phyloP scores from a whole-genome alignment of 2,329 filamentous ascomycete species.

The Sphaceloma murrayae region DNA sequence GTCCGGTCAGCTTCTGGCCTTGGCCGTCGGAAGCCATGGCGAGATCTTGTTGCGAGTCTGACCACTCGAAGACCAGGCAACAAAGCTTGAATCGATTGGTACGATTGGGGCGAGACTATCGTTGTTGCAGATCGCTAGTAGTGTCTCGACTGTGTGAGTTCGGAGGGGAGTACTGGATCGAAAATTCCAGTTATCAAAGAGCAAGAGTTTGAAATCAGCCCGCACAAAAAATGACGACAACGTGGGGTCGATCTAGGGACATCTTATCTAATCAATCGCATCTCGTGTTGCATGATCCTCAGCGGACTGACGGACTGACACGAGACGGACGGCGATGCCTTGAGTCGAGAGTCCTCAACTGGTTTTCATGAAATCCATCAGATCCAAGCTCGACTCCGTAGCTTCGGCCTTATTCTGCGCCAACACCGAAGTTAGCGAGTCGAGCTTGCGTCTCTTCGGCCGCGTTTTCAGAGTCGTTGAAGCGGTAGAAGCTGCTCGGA shows the following conservation, averaged over 20 bases:
- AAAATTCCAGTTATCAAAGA: no score
- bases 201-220: no score
- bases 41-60: neutral
- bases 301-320: no score
- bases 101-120: no score
- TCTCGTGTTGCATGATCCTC: no score
- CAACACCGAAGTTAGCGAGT: constrained; percentile 46
- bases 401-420: constrained; percentile 35
- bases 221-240: neutral
- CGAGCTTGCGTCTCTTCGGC: constrained; percentile 45
- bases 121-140: no score
- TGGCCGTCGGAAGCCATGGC: constrained; percentile 18
- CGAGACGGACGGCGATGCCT: no score
- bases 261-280: neutral
- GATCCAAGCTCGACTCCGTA: constrained; percentile 33
- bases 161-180: no score
- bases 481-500: neutral
- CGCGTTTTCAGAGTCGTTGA: constrained; percentile 36
- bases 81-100: no score
- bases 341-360: constrained; percentile 14
- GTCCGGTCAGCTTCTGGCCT: constrained; percentile 13
- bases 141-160: no score
- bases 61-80: no score
- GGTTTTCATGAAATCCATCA: constrained; percentile 47
- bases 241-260: neutral